These are phyloP conservation scores for Dichotomocladium elegans DNA, from an alignment of 371 early-diverging fungal species.

Conservation along the genomic window DNA sequence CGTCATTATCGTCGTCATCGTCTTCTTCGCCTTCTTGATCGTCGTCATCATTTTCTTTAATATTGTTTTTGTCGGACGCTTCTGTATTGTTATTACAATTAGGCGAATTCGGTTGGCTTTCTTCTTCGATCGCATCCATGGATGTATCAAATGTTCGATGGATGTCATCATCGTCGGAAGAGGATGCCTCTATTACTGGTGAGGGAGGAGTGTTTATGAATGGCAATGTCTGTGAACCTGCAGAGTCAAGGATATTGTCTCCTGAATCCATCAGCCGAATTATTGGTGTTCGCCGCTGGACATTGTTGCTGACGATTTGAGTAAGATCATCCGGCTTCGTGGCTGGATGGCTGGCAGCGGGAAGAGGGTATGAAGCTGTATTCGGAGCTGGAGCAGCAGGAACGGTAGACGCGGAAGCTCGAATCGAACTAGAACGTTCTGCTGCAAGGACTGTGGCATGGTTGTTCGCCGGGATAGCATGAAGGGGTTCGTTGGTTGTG, in stretches of 20 bases:
- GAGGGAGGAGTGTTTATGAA: not conserved
- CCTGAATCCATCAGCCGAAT: too few relatives aligned
- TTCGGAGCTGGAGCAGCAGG: too few relatives aligned
- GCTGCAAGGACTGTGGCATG: too few relatives aligned
- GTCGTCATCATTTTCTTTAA: not conserved
- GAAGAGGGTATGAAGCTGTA: too few relatives aligned
- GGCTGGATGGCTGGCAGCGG: too few relatives aligned
- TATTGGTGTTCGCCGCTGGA: conserved; percentile 15
- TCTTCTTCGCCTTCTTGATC: conserved; percentile 5
- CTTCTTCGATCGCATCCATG: conserved; percentile 2
- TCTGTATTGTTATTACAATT: too few relatives aligned
- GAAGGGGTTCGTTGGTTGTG: conserved; percentile 8
- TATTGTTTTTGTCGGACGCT: too few relatives aligned
- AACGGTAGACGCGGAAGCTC: too few relatives aligned
- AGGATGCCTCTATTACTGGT: not conserved
- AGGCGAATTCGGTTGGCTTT: not conserved
- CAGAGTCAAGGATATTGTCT: conserved; percentile 1
- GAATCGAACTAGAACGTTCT: too few relatives aligned
- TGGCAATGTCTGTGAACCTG: too few relatives aligned
- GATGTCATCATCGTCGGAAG: not conserved
- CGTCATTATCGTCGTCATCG: conserved; percentile 11
- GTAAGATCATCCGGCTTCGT: not conserved
- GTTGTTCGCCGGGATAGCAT: too few relatives aligned
- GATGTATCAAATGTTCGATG: not conserved
- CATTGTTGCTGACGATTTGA: conserved; percentile 14